These are phyloP conservation scores for Psophocarpus tetragonolobus DNA, from an alignment of 306 rosid species.

Conservation along the genomic window DNA sequence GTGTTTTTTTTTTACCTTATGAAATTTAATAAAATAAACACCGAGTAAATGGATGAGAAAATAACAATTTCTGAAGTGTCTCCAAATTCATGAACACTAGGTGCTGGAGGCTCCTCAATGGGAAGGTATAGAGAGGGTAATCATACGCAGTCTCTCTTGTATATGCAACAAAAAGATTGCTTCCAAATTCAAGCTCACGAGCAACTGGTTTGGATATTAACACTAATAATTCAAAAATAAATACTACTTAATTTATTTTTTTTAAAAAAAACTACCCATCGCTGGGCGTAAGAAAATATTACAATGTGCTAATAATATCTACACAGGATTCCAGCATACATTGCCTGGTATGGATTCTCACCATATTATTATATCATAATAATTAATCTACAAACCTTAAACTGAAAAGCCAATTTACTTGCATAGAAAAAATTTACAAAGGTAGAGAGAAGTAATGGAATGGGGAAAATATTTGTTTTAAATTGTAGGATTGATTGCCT, in stretches of 20 bases:
- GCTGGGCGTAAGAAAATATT: slow-evolving; percentile 7
- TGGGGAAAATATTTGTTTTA: slow-evolving; percentile 11
- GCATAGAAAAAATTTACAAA: slow-evolving; percentile 14
- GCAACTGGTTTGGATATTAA: too few species aligned
- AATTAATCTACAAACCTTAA: slow-evolving; percentile 12
- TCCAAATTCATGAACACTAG: background rate
- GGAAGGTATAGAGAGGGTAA: background rate
- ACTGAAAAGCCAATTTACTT: slow-evolving; percentile 6
- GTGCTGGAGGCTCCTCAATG: background rate
- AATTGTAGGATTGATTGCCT: slow-evolving; percentile 47
- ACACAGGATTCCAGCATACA: background rate
- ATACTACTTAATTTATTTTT: background rate
- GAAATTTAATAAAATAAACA: background rate
- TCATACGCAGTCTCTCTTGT: background rate
- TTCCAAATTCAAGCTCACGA: too few species aligned
- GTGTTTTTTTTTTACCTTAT: background rate
- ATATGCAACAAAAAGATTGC: too few species aligned
- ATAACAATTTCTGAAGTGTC: background rate
- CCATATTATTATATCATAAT: slow-evolving; percentile 1
- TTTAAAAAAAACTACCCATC: background rate
- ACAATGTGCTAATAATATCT: background rate
- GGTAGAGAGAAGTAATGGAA: background rate
- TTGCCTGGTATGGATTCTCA: slow-evolving; percentile 6
- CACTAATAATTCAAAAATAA: background rate
- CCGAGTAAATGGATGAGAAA: background rate